A percentile compares a stretch with the other conserved stretches of the same genome.
phyloP scores from a whole-genome alignment of 140 eudicot genomes.

The Ambrosia hybrid region DNA sequence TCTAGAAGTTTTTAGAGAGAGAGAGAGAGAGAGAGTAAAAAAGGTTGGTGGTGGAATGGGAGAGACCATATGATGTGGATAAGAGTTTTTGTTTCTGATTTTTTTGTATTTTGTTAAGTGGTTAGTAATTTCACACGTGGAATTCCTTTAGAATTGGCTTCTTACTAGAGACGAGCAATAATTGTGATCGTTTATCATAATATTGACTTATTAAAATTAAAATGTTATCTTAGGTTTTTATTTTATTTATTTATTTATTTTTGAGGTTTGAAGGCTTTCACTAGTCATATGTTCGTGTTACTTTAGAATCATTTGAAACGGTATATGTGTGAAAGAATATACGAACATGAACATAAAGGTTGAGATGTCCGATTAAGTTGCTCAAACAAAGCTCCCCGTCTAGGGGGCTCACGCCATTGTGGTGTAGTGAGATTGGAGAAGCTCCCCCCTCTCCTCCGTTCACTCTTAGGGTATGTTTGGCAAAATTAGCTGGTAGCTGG shows the following conservation, averaged over 20 bases:
- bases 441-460: too few relatives aligned
- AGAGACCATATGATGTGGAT: slow-evolving; percentile 46
- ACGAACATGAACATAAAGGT: too few relatives aligned
- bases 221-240: not conserved
- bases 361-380: too few relatives aligned
- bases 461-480: too few relatives aligned
- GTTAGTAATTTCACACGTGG: slow-evolving; percentile 45
- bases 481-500: too few relatives aligned
- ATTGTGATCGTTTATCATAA: not conserved
- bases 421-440: too few relatives aligned
- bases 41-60: slow-evolving; percentile 32
- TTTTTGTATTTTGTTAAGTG: slow-evolving; percentile 31
- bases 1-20: slow-evolving; percentile 40
- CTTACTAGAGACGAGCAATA: slow-evolving; percentile 6
- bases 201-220: not conserved
- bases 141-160: slow-evolving; percentile 17
- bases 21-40: slow-evolving; percentile 38
- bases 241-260: not conserved
- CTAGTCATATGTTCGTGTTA: not conserved
- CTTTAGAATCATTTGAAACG: too few relatives aligned
- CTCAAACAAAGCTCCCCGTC: too few relatives aligned
- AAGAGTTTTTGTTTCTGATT: slow-evolving; percentile 35
- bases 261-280: not conserved
- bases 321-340: too few relatives aligned
- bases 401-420: too few relatives aligned